Conservation (phyloP, 352 stramenopile species). For the Globisporangium paroecandrum region DNA sequence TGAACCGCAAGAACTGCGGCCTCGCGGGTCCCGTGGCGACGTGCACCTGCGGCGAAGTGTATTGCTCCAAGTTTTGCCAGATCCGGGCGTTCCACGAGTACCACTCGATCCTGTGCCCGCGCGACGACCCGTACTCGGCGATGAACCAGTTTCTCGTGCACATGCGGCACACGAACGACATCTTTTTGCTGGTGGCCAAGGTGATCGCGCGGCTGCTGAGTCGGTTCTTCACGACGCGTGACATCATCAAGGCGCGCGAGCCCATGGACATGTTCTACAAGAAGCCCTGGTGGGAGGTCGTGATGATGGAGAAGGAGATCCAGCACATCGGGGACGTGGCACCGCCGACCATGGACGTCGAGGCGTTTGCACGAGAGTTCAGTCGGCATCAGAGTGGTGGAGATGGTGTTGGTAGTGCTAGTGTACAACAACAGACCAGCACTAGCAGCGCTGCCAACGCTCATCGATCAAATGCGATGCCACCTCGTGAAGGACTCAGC, state of each 20-base stretch:
- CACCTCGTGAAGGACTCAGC: not conserved
- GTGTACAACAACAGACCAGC: not conserved
- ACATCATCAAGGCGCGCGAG: conserved; percentile 54
- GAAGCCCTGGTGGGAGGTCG: conserved; percentile 88
- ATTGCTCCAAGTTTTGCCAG: conserved; percentile 82
- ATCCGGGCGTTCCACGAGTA: conserved; percentile 64
- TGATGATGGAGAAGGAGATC: conserved; percentile 26
- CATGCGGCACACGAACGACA: conserved; percentile 88
- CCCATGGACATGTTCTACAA: conserved; percentile 90
- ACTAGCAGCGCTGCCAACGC: not conserved
- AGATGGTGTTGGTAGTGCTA: not conserved
- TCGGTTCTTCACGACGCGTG: conserved; percentile 47
- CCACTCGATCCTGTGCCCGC: conserved; percentile 75
- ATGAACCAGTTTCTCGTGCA: conserved; percentile 69
- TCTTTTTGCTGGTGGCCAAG: conserved; percentile 87
- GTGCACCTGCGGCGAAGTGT: conserved; percentile 74
- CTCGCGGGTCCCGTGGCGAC: conserved; percentile 30
- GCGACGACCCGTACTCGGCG: conserved; percentile 50
- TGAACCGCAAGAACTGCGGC: conserved; percentile 48
- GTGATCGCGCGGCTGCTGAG: conserved; percentile 75
- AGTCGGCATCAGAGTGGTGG: not conserved
- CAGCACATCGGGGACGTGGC: not conserved
- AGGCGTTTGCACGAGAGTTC: conserved; percentile 9
- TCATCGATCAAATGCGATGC: not conserved
- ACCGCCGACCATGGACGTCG: not conserved